Evolutionary conservation across 805 yeast species (phyloP), one percentile per base, ranked within the genome.

Genomic region (Kuraishia floccosa): DNA sequence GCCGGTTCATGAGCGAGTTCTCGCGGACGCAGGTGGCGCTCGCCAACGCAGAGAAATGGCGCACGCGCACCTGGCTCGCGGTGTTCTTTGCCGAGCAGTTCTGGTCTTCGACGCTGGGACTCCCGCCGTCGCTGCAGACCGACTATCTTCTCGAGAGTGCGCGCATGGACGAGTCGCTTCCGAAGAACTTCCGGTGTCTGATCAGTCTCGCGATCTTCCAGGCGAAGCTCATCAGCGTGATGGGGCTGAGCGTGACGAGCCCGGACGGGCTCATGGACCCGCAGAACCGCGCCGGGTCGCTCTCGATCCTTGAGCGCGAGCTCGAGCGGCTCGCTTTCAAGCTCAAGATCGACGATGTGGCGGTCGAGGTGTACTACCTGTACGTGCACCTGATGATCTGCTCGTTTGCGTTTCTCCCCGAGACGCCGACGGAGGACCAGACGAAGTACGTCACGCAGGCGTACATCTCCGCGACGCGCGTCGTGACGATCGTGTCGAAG

Each of bases 11-110:
- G 40, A 74, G 80, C 39, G 96, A 87, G 46, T 87, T 87, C 42
- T 78, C 93, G 5, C 65, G 96, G 46, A 82, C 89, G 19, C 96
- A 87, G 49, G 91, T 81, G 4, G 71, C 83, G 16, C 63, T 86
- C 53, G 89, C 89, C 0, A 85, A 87, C 53, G 89, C 95, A 4
- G 96, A 84, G 42, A 77, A 76, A 46, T 87, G 96, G 96, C 68
- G 96, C 51, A 85, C 96, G 1, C 63, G 95, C 41, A 73, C 94
- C 1, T 87, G 96, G 96, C 58, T 85, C 18, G 86, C 89, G 3
- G 79, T 83, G 3, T 87, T 81, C 51, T 80, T 86, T 46, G 67
- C 84, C 28, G 96, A 86, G 48, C 93, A 86, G 42, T 80, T 85
- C 46, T 83, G 95, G 91, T 78, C 94, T 4, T 79, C 93, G 9